Conservation (phyloP, 805 yeast species). For the Monosporozyma servazzii region DNA sequence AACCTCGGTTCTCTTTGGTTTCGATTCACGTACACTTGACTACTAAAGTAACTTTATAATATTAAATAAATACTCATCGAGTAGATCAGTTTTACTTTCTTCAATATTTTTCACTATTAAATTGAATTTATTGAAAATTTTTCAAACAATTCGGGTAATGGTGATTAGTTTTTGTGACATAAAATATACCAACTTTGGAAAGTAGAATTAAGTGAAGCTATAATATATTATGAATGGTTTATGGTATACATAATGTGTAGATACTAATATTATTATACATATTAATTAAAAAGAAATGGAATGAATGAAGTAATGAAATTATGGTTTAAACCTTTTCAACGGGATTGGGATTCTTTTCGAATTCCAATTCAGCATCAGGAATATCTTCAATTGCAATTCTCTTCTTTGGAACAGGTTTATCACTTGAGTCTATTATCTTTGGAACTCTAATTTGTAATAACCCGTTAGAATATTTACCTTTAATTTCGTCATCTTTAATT, state of each 20-base stretch:
- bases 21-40: background rate
- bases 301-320: background rate
- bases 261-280: no score
- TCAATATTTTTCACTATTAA: background rate
- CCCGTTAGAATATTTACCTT: constrained; percentile 47
- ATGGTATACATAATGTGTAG: no score
- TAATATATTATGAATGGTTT: background rate
- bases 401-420: constrained; percentile 34
- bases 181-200: background rate
- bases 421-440: constrained; percentile 24
- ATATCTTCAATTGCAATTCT: constrained; percentile 40
- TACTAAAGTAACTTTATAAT: background rate
- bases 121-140: background rate
- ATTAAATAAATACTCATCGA: background rate
- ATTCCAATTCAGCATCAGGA: constrained; percentile 40
- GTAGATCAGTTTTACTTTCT: background rate
- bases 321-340: constrained; percentile 24
- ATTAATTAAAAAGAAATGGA: background rate
- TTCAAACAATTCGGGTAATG: background rate
- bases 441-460: constrained; percentile 45
- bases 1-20: background rate
- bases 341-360: constrained; percentile 41
- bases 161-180: background rate
- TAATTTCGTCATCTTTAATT: constrained; percentile 44
- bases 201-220: background rate